Percentiles rank a stretch among this genome's conserved stretches.
These are phyloP conservation scores for Yamadazyma oceani DNA, from an alignment of 1,139 yeast genomes.

Conservation along the genomic window DNA sequence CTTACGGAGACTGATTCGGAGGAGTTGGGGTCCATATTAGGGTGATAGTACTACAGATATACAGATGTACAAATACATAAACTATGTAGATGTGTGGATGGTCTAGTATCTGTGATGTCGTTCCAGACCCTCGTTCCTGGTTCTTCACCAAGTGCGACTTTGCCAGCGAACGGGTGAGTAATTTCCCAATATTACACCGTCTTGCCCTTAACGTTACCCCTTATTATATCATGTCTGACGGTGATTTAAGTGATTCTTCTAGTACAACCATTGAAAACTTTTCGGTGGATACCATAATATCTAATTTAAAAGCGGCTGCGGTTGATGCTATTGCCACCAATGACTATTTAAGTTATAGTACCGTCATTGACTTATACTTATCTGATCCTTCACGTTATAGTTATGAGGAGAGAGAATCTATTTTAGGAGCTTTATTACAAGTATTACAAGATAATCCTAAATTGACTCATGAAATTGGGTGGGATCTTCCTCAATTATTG, in stretches of 20 bases:
- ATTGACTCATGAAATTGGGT: constrained; percentile 70
- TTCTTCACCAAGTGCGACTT: no score
- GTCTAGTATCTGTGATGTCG: no score
- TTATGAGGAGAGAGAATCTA: constrained; percentile 47
- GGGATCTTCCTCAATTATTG: constrained; percentile 79
- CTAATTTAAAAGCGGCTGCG: constrained; percentile 34
- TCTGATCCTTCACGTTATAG: constrained; percentile 46
- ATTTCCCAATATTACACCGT: no score
- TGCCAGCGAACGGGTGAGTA: no score
- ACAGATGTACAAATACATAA: no score
- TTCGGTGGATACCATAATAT: constrained; percentile 28
- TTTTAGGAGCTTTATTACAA: constrained; percentile 41
- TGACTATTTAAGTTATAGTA: constrained; percentile 72
- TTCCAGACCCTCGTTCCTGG: no score
- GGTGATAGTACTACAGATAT: no score
- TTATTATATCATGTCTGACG: constrained; percentile 20
- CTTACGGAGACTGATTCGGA: not conserved
- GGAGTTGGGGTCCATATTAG: no score
- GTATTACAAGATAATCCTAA: constrained; percentile 36
- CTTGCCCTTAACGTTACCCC: no score
- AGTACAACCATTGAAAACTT: constrained; percentile 28
- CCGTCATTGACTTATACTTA: constrained; percentile 64
- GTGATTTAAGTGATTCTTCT: constrained; percentile 21
- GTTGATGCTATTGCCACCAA: constrained; percentile 39
- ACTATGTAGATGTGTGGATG: no score